Conservation (phyloP, 2,329 filamentous ascomycete species). For the Dactylellina drechsleri region DNA sequence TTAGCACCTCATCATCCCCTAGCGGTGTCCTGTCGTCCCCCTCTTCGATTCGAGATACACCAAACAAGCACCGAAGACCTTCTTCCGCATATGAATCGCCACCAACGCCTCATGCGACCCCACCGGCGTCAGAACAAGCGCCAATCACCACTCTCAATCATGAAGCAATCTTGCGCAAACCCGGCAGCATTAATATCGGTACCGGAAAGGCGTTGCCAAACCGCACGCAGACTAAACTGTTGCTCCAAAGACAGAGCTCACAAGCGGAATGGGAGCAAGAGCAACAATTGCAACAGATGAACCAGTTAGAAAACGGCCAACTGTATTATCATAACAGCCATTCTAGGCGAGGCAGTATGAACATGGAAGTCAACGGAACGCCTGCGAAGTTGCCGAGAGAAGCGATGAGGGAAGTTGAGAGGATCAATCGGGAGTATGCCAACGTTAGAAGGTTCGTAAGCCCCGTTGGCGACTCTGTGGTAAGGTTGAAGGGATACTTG, state of each 20-base stretch:
- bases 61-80: constrained; percentile 34
- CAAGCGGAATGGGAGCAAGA: constrained; percentile 52
- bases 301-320: constrained; percentile 47
- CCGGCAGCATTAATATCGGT: constrained; percentile 51
- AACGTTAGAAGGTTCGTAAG: constrained; percentile 50
- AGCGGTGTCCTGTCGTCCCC: constrained; percentile 46
- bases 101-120: constrained; percentile 49
- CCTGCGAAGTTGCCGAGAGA: constrained; percentile 30
- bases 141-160: constrained; percentile 46
- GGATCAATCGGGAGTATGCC: constrained; percentile 51
- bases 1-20: constrained; percentile 42
- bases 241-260: constrained; percentile 48
- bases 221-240: constrained; percentile 49
- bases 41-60: constrained; percentile 48
- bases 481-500: constrained; percentile 36
- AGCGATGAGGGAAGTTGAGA: constrained; percentile 45
- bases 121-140: constrained; percentile 30
- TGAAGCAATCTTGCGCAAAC: constrained; percentile 49
- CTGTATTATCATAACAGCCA: constrained; percentile 47
- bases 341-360: constrained; percentile 52
- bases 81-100: constrained; percentile 47
- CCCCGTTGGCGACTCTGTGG: constrained; percentile 46
- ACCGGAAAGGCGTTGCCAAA: constrained; percentile 48
- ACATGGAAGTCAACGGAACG: constrained; percentile 18
- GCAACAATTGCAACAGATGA: constrained; percentile 32